A percentile compares a stretch with the other conserved stretches of the same genome.
These are phyloP conservation scores for Candida tropicalis DNA, from an alignment of 1,139 yeast species.

Conservation along the genomic window DNA sequence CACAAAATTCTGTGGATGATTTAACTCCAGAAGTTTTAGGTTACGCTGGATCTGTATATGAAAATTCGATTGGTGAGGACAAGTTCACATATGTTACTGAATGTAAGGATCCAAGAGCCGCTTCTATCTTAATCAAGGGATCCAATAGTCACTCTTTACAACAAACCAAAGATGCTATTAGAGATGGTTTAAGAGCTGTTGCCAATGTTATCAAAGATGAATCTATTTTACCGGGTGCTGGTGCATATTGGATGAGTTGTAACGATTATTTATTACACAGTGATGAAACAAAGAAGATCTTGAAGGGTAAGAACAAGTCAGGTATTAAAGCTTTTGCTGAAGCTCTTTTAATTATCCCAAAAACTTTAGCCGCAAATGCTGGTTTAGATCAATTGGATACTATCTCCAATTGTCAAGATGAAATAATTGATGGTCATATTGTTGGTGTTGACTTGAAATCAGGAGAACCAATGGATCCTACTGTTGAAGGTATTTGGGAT, in stretches of 20 bases:
- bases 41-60: conserved; percentile 87
- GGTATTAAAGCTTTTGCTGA: conserved; percentile 95
- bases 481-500: conserved; percentile 95
- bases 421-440: conserved; percentile 73
- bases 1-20: conserved; percentile 97
- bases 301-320: conserved; percentile 85
- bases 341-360: conserved; percentile 87
- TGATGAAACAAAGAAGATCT: conserved; percentile 47
- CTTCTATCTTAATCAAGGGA: conserved; percentile 90
- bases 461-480: conserved; percentile 97
- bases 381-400: conserved; percentile 94
- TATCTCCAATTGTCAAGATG: conserved; percentile 88
- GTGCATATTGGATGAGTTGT: conserved; percentile 89
- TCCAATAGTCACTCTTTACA: conserved; percentile 86
- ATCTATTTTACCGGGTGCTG: conserved; percentile 93
- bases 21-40: conserved; percentile 85
- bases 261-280: conserved; percentile 63
- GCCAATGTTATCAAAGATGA: conserved; percentile 87
- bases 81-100: conserved; percentile 96
- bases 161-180: conserved; percentile 94
- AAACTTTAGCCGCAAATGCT: conserved; percentile 88
- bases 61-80: conserved; percentile 94
- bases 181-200: conserved; percentile 96
- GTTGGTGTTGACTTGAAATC: conserved; percentile 90
- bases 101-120: conserved; percentile 87